Percentiles rank a stretch among this genome's conserved stretches.
Conservation (phyloP, 1,139 yeast genomes). For the Candida sanyaensis region DNA sequence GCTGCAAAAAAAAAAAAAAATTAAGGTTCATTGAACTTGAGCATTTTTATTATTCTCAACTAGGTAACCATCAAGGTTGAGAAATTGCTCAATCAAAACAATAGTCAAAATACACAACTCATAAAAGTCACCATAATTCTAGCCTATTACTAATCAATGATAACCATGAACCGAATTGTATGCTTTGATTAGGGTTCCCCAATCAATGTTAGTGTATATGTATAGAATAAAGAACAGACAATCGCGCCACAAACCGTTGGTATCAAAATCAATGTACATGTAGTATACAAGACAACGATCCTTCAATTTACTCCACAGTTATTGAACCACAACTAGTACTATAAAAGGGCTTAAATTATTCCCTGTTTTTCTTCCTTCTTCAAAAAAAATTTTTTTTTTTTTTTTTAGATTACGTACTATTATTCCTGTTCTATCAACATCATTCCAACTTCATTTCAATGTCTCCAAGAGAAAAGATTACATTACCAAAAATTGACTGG, state of each 20-base stretch:
- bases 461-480: constrained; percentile 17
- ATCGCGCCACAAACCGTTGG: no score
- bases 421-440: not conserved
- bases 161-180: no score
- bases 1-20: constrained; percentile 2
- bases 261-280: no score
- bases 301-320: not conserved
- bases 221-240: no score
- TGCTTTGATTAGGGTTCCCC: not conserved
- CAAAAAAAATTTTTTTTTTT: not conserved
- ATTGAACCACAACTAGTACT: not conserved
- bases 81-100: not conserved
- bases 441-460: not conserved
- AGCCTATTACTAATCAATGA: no score
- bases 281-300: no score
- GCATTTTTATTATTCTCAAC: not conserved
- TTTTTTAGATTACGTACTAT: not conserved
- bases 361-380: not conserved
- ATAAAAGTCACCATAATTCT: no score
- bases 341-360: not conserved
- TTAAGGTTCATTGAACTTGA: not conserved
- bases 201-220: no score
- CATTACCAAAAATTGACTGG: constrained; percentile 45
- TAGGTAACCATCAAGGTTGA: constrained; percentile 3
- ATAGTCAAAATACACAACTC: no score